These are phyloP conservation scores for Podaxis rugospora DNA, from an alignment of 768 basidiomycete genomes.

Conservation along the genomic window DNA sequence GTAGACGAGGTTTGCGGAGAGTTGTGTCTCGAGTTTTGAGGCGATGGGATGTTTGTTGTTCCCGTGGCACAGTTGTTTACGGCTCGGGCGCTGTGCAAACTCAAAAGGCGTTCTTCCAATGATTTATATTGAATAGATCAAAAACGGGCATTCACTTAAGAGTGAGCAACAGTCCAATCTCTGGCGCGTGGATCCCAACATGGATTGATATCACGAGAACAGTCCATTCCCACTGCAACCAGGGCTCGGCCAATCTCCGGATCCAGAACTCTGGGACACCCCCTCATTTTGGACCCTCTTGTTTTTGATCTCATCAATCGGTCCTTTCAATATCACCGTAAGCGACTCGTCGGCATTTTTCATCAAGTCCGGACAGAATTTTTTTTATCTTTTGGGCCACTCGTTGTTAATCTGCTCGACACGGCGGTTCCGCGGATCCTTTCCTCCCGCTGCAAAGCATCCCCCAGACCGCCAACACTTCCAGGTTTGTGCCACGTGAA, in stretches of 20 bases:
- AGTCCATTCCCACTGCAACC: constrained; percentile 26
- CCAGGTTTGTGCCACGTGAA: constrained; percentile 22
- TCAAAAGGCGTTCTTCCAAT: constrained; percentile 29
- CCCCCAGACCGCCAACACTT: not conserved
- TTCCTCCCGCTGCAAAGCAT: constrained; percentile 15
- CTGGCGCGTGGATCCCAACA: constrained; percentile 17
- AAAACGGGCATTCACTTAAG: constrained; percentile 8
- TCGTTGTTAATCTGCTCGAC: not conserved
- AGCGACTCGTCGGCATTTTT: constrained; percentile 28
- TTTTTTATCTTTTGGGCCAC: constrained; percentile 2
- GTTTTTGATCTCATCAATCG: constrained; percentile 33
- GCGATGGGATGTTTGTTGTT: constrained; percentile 36
- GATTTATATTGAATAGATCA: constrained; percentile 29
- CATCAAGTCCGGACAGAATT: constrained; percentile 25
- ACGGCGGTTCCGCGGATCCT: constrained; percentile 22
- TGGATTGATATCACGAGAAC: constrained; percentile 37
- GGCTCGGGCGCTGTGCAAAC: constrained; percentile 33
- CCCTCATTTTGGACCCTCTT: constrained; percentile 19
- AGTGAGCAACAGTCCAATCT: constrained; percentile 10
- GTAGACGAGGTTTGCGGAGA: constrained; percentile 17
- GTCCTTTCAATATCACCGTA: constrained; percentile 19
- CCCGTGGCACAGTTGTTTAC: constrained; percentile 35
- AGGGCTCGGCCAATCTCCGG: constrained; percentile 40
- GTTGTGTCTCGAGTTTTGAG: constrained; percentile 30
- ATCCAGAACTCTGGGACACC: constrained; percentile 31